Percentiles rank a stretch among this genome's conserved stretches.
These are phyloP conservation scores for Trichoderma sp. DNA, from an alignment of 2,329 filamentous ascomycete genomes.

Conservation along the genomic window DNA sequence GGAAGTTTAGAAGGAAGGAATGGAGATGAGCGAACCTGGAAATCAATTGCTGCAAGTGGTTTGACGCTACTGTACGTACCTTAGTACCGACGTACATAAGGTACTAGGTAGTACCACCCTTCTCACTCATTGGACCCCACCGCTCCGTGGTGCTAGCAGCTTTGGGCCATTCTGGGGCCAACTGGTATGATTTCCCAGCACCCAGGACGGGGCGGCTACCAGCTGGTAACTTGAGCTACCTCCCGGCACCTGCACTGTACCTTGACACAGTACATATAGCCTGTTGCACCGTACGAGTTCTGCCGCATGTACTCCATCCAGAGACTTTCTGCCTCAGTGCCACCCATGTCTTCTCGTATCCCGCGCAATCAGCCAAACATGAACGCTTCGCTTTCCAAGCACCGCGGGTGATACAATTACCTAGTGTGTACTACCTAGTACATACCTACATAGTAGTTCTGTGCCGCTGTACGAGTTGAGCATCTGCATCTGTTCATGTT, in stretches of 20 bases:
- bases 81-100: too few species aligned
- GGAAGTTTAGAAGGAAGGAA: neutral
- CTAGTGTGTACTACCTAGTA: neutral
- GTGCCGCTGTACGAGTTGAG: neutral
- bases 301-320: neutral
- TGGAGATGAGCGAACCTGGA: too few species aligned
- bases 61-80: slow-evolving; percentile 10
- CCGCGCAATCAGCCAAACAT: neutral
- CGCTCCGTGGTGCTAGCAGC: slow-evolving; percentile 11
- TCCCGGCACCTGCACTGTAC: neutral
- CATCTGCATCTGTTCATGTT: neutral
- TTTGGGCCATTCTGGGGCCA: slow-evolving; percentile 5
- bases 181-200: neutral
- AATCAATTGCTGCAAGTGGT: neutral
- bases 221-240: neutral
- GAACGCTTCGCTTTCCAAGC: neutral
- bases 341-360: neutral
- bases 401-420: neutral
- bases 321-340: neutral
- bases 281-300: neutral
- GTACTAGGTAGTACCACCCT: neutral
- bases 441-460: too few species aligned
- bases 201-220: neutral
- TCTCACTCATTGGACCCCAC: neutral
- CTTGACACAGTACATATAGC: neutral